These are phyloP conservation scores for Fusarium torulosum DNA, from an alignment of 2,329 filamentous ascomycete genomes.

Conservation along the genomic window DNA sequence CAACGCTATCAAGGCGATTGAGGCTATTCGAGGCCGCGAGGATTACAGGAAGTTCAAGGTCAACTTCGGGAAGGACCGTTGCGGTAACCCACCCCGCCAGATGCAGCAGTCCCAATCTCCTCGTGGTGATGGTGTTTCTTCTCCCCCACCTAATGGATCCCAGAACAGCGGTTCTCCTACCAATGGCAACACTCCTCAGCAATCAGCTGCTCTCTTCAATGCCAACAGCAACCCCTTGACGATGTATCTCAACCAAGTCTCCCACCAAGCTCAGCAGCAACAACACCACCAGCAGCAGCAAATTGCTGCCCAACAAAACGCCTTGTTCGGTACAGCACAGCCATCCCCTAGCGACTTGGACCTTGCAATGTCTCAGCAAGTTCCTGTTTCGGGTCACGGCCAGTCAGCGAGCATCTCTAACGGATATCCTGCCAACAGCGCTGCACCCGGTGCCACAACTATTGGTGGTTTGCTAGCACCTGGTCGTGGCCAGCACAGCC, in stretches of 20 bases:
- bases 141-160: slow-evolving; percentile 70
- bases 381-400: slow-evolving; percentile 71
- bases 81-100: slow-evolving; percentile 95
- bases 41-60: slow-evolving; percentile 99
- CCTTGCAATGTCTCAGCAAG: slow-evolving; percentile 71
- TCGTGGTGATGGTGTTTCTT: slow-evolving; percentile 69
- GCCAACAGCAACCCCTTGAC: slow-evolving; percentile 89
- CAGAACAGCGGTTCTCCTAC: slow-evolving; percentile 70
- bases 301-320: slow-evolving; percentile 80
- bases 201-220: slow-evolving; percentile 81
- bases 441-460: slow-evolving; percentile 71
- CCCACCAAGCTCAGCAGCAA: slow-evolving; percentile 77
- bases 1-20: slow-evolving; percentile 99
- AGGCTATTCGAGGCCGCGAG: slow-evolving; percentile 92
- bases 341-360: slow-evolving; percentile 69
- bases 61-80: slow-evolving; percentile 99
- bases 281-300: slow-evolving; percentile 80
- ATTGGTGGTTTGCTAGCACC: slow-evolving; percentile 84
- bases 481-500: slow-evolving; percentile 74
- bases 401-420: slow-evolving; percentile 76
- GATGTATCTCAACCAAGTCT: slow-evolving; percentile 90
- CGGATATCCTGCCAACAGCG: slow-evolving; percentile 67
- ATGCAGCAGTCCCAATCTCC: slow-evolving; percentile 78
- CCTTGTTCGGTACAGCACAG: slow-evolving; percentile 81
- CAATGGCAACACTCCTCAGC: slow-evolving; percentile 68